Evolutionary conservation across 257 asterid genomes (phyloP).

Genomic region (Fraxinus anomala): DNA sequence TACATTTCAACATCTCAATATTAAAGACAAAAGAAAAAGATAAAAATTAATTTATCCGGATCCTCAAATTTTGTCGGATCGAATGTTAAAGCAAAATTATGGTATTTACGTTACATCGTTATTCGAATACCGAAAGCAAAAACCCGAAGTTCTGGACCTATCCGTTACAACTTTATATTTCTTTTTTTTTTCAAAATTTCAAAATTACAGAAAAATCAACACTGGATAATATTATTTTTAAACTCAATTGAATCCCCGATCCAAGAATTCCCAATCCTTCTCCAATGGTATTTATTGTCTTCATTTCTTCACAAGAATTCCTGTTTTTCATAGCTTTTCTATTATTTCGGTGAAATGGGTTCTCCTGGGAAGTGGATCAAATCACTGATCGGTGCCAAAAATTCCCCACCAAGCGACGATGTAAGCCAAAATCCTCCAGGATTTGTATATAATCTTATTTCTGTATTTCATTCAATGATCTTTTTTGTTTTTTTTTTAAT

Average conservation of each 20-base stretch:
- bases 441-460: background rate
- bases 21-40: too few species aligned
- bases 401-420: conserved; percentile 30
- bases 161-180: background rate
- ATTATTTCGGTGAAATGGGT: conserved; percentile 33
- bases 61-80: too few species aligned
- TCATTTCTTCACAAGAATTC: background rate
- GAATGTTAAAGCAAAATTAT: too few species aligned
- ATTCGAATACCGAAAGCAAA: background rate
- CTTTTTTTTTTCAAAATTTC: background rate
- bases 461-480: background rate
- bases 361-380: conserved; percentile 53
- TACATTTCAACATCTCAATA: too few species aligned
- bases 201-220: background rate
- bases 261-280: background rate
- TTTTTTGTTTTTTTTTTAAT: background rate
- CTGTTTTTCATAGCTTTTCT: background rate
- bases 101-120: background rate
- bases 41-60: too few species aligned
- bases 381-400: conserved; percentile 37
- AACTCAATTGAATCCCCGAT: background rate
- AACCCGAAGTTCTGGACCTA: background rate
- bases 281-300: background rate
- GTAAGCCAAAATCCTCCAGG: conserved; percentile 14
- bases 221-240: background rate